A percentile compares a stretch with the other conserved stretches of the same genome.
Evolutionary conservation across 352 stramenopile species (phyloP).

Genomic region (Phytophthora tentaculata): DNA sequence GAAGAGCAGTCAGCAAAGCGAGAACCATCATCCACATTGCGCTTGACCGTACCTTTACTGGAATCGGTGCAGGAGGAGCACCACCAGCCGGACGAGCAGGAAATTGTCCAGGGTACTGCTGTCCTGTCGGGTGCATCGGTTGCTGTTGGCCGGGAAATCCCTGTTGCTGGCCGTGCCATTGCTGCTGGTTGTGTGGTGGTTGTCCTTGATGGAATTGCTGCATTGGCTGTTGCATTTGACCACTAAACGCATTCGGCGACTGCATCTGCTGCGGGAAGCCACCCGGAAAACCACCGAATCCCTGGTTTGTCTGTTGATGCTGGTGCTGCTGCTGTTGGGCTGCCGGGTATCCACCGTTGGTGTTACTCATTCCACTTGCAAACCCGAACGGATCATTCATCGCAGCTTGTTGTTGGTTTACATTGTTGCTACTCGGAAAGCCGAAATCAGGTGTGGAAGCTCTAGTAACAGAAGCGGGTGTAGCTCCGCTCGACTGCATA

Average conservation of each 20-base stretch:
- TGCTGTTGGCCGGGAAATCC: slow-evolving; percentile 41
- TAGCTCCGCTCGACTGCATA: slow-evolving; percentile 34
- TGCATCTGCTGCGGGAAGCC: slow-evolving; percentile 35
- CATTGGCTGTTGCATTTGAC: slow-evolving; percentile 45
- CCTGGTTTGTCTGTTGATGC: slow-evolving; percentile 20
- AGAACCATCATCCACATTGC: neutral
- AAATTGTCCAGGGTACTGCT: slow-evolving; percentile 44
- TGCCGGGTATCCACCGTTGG: slow-evolving; percentile 37
- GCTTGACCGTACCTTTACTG: slow-evolving; percentile 45
- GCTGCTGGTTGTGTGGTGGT: slow-evolving; percentile 38
- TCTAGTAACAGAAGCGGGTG: slow-evolving; percentile 10
- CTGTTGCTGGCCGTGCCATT: slow-evolving; percentile 48
- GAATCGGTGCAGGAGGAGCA: slow-evolving; percentile 28
- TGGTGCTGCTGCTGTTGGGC: slow-evolving; percentile 37
- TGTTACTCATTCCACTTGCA: slow-evolving; percentile 36
- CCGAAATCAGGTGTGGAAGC: slow-evolving; percentile 29
- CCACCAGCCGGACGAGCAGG: slow-evolving; percentile 19
- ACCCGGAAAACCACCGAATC: slow-evolving; percentile 35
- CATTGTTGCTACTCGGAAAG: slow-evolving; percentile 17
- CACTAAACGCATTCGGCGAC: slow-evolving; percentile 27
- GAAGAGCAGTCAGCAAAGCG: slow-evolving; percentile 6
- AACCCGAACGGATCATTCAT: slow-evolving; percentile 65
- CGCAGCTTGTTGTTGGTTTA: slow-evolving; percentile 26
- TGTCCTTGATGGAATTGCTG: slow-evolving; percentile 44
- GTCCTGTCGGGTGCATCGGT: slow-evolving; percentile 31